Base-by-base conservation (phyloP, 345 rosid species). In the Citrus reticulata region DNA sequence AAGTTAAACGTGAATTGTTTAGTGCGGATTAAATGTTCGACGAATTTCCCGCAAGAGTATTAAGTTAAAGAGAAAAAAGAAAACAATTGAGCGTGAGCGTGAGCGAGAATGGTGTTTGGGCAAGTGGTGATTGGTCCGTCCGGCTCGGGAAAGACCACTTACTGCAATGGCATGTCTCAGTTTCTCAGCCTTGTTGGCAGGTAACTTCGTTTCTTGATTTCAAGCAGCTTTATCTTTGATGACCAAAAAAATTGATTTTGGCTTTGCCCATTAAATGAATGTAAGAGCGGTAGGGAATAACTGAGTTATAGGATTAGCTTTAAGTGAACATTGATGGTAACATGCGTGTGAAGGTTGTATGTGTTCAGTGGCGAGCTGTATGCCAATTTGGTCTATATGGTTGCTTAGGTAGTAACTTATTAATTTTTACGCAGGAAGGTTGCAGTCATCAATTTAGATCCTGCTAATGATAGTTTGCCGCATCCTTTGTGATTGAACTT, bases 121-220 rank as follows among this genome's bases (percentile, higher is more conserved):
- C 98, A 94, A 85, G 92, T 94, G 67, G 97, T 94, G 27, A 92
- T 94, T 17, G 99, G 98, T 74, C 99, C 98, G 16, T 98, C 98
- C 24, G 98, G 98, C 34, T 92, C 98, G 34, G 34, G 5, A 32
- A 32, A 32, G 34, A 4, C 34, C 34, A 4, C 34, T 32, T 32
- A 4, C 34, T 32, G 34, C 34, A 32, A 32, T 4, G 34, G 34
- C 34, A 32, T 32, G 32, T 30, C 4, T 30, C 32, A 30, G 4
- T 30, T 30, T 30, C 32, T 30, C 32, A 3, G 4, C 32, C 35
- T 34, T 34, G 0, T 34, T 34, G 35, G 35, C 35, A 34, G 35
- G 35, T 34, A 34, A 34, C 35, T 34, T 0, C 35, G 1, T 34
- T 34, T 34, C 35, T 4, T 34, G 35, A 34, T 34, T 34, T 34